phyloP scores from a whole-genome alignment of 2,329 filamentous ascomycete genomes.

The Trichoderma citrinoviride region DNA sequence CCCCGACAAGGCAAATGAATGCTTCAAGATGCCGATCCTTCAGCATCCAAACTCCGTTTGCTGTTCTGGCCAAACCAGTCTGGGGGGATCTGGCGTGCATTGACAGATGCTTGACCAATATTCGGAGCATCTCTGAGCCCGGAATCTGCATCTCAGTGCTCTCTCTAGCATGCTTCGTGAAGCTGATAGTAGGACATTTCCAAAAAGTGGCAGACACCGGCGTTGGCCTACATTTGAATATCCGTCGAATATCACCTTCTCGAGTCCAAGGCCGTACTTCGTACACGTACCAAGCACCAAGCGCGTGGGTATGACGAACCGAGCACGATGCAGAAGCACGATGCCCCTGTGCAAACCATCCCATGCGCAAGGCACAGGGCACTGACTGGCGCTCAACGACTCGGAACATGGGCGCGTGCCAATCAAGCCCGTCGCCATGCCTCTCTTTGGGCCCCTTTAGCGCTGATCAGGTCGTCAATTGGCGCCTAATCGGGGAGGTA shows the following conservation, averaged over 20 bases:
- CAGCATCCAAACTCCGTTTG: background rate
- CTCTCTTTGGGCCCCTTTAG: background rate
- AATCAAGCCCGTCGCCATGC: constrained; percentile 5
- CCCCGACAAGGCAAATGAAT: background rate
- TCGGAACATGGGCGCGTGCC: background rate
- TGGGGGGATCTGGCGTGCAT: background rate
- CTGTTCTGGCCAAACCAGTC: background rate
- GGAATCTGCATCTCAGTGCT: background rate
- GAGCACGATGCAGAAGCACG: too few species aligned
- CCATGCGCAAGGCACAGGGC: background rate
- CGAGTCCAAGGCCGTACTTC: too few species aligned
- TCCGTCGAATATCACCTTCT: background rate
- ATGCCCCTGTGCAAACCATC: background rate
- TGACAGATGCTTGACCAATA: background rate
- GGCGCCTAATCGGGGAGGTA: constrained; percentile 14
- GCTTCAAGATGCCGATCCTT: background rate
- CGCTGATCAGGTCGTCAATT: background rate
- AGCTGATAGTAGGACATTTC: background rate
- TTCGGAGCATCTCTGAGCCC: background rate
- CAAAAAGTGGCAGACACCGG: background rate
- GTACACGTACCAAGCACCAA: too few species aligned
- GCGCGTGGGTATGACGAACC: too few species aligned
- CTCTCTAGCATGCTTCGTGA: background rate
- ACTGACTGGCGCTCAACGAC: background rate
- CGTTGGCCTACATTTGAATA: background rate